Evolutionary conservation across 73 alveolate species (phyloP).

Genomic region (Effrenium voratum): DNA sequence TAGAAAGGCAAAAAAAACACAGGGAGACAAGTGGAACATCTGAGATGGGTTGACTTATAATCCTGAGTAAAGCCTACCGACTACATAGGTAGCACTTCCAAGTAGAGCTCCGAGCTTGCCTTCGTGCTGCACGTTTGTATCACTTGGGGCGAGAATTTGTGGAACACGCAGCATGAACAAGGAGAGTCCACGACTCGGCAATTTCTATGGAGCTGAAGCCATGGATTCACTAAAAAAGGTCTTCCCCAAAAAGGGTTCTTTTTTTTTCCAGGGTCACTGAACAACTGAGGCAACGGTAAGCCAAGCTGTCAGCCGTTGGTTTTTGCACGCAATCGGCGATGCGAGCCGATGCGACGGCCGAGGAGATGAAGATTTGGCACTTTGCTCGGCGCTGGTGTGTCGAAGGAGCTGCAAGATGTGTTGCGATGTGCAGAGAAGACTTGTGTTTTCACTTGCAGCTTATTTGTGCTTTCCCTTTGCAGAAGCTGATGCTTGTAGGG

Average conservation of each 20-base stretch:
- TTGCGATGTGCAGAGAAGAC: neutral
- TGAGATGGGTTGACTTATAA: too few species aligned
- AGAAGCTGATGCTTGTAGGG: neutral
- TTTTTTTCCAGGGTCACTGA: too few species aligned
- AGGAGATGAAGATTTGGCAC: slow-evolving; percentile 76
- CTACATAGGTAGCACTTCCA: too few species aligned
- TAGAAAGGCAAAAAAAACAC: too few species aligned
- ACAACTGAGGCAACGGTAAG: too few species aligned
- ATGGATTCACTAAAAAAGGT: neutral
- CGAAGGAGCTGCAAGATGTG: neutral
- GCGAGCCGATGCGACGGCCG: neutral
- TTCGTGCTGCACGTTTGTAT: too few species aligned
- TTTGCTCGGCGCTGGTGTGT: slow-evolving; percentile 84
- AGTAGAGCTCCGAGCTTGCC: too few species aligned
- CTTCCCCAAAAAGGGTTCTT: neutral
- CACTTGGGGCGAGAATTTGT: too few species aligned
- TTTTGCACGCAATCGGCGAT: neutral
- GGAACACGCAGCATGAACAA: too few species aligned
- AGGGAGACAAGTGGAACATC: too few species aligned
- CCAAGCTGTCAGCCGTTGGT: neutral
- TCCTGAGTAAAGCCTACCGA: too few species aligned
- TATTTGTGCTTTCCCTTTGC: neutral
- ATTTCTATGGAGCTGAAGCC: neutral
- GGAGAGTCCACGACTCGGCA: too few species aligned
- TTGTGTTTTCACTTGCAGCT: neutral